Evolutionary conservation across 1,284 basidiomycete genomes (phyloP), one percentile per base, ranked within the genome.

Genomic region (Flammula alnicola): DNA sequence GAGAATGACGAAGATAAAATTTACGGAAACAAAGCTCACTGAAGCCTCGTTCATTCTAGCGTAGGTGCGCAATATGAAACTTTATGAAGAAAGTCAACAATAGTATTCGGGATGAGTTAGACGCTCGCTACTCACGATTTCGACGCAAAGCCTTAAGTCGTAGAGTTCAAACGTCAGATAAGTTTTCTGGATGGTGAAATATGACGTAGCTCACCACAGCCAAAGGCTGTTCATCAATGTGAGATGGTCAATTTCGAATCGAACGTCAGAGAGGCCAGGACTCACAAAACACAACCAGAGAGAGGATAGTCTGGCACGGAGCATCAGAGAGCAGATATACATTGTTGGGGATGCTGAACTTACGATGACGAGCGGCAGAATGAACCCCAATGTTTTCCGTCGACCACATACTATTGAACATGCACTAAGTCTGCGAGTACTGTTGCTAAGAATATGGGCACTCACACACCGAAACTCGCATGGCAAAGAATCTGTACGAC

Each of bases 401-500:
- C 35, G 29, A 12, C 49, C 51, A 33, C 56, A 58, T 11, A 58
- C 56, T 56, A 26, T 30, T 32, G 19, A 4, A 27, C 11, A 6
- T 29, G n/a, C 11, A 12, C 26, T 11, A 26, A 26, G 4, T 32
- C 16, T 32, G 16, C 12, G 8, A 30, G 26, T 16, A 16, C 6
- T 16, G 6, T 30, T 7, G 9, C n/a, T 6, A 5, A 32, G 7
- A 4, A 22, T 3, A 17, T 10, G 8, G 26, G 3, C 14, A 51
- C 63, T 36, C 35, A 65, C 65, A 36, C n/a, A 62, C 38, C 44
- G 56, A 64, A 8, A 66, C 61, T 29, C 63, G 56, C 32, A 44
- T 51, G 3, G 59, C 62, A 43, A 63, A 66, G 38, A 65, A 52
- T 19, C 43, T 44, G 7, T 4, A 25, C 22, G 6, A n/a, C 7